These are phyloP conservation scores for Letharia columbiana DNA, from an alignment of 495 filamentous ascomycete species.

Conservation along the genomic window DNA sequence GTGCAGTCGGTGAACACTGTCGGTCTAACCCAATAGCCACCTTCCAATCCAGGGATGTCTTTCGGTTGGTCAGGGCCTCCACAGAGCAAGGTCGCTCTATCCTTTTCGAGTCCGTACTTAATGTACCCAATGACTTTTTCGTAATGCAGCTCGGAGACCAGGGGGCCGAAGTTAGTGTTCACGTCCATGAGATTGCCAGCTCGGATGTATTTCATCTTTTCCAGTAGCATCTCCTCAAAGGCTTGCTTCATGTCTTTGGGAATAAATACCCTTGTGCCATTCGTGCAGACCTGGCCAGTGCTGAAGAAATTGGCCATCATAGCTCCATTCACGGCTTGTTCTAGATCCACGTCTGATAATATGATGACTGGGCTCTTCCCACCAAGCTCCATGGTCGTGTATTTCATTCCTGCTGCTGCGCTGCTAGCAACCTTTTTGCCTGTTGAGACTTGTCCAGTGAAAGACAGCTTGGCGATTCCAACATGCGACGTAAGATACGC, in stretches of 20 bases:
- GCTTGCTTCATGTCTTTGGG: constrained; percentile 48
- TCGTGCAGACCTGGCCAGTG: constrained; percentile 77
- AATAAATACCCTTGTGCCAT: constrained; percentile 73
- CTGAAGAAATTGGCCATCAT: constrained; percentile 89
- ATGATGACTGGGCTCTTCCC: constrained; percentile 70
- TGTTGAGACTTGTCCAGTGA: constrained; percentile 74
- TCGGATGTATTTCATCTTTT: constrained; percentile 60
- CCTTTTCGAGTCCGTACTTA: constrained; percentile 54
- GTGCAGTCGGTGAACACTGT: constrained; percentile 89
- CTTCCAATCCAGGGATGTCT: constrained; percentile 42
- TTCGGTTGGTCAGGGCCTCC: constrained; percentile 52
- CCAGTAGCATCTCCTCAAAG: constrained; percentile 56
- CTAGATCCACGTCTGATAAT: constrained; percentile 61
- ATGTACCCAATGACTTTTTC: constrained; percentile 66
- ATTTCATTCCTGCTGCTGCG: constrained; percentile 71
- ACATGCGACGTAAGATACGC: constrained; percentile 60
- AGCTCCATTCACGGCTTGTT: constrained; percentile 67
- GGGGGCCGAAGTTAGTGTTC: constrained; percentile 66
- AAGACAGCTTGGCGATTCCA: constrained; percentile 66
- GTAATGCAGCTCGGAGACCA: constrained; percentile 58
- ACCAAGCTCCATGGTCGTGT: constrained; percentile 77
- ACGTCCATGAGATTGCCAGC: constrained; percentile 59
- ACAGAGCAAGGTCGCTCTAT: constrained; percentile 62
- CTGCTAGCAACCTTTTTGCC: constrained; percentile 63
- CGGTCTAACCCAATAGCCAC: constrained; percentile 59